Conservation (phyloP, 176 grass and related monocot genomes). For the Rhynchospora tenuis region DNA sequence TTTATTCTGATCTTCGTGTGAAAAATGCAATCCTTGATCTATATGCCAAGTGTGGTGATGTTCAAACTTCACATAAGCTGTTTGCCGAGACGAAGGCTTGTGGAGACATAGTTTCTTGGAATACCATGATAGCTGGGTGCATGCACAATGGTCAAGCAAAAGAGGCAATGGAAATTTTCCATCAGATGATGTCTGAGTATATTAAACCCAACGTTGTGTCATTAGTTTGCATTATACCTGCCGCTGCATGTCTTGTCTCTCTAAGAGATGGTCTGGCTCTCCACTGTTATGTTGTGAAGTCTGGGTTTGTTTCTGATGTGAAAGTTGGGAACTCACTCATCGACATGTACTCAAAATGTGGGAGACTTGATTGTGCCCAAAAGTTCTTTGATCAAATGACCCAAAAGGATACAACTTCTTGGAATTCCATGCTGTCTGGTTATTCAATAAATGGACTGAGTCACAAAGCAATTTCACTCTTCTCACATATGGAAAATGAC, state of each 20-base stretch:
- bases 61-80: conserved; percentile 27
- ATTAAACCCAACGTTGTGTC: conserved; percentile 39
- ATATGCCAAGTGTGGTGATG: conserved; percentile 38
- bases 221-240: conserved; percentile 35
- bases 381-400: conserved; percentile 37
- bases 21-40: conserved; percentile 49
- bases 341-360: conserved; percentile 51
- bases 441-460: conserved; percentile 68
- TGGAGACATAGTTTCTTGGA: conserved; percentile 40
- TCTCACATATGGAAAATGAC: conserved; percentile 44
- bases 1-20: conserved; percentile 41
- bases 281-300: conserved; percentile 33
- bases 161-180: conserved; percentile 30
- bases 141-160: conserved; percentile 35
- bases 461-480: conserved; percentile 58
- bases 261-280: conserved; percentile 31
- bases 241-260: conserved; percentile 23
- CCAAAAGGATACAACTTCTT: conserved; percentile 32
- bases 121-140: conserved; percentile 42
- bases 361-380: conserved; percentile 32
- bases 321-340: conserved; percentile 35
- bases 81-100: conserved; percentile 23
- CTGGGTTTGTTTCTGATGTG: conserved; percentile 25
- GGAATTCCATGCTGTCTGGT: conserved; percentile 38
- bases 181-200: conserved; percentile 29